Base-by-base conservation (phyloP, 169 alveolate genomes). In the Cyclospora cayetanensis region DNA sequence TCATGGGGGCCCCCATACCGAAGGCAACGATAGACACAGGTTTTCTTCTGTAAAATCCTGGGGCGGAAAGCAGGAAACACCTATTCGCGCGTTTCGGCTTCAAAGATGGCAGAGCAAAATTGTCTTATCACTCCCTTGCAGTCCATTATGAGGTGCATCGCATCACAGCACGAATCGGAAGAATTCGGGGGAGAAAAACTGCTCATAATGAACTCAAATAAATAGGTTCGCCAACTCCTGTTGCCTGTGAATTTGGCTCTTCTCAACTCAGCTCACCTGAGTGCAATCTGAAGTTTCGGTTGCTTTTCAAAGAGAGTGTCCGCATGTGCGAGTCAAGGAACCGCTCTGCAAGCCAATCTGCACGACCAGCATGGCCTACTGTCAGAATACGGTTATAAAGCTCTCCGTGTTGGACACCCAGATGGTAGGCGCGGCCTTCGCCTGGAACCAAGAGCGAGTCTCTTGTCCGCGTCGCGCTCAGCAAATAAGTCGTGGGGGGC, bases 1-100 rank as follows among this genome's bases (percentile, higher is more conserved):
- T 90, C 95, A 90, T 90, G 2, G 94, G 93, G 5, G 95, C 91
- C 18, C 95, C 95, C 95, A 93, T 93, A 27, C 95, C 95, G 25
- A 93, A 82, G 53, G 89, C 35, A 42, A 93, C 93, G 65, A 93
- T 90, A 39, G 95, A 63, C 37, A 93, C 86, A n/a, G 90, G 88
- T 31, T 52, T 65, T 3, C 93, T 90, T 76, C 79, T 88, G 92
- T 89, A 93, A 42, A 31, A 77, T 25, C 95, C 95, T 82, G 89
- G 22, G 29, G 39, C 31, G 18, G 29, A 74, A 27, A 35, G 22
- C 12, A 50, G 46, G 12, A 1, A 50, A 7, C 53, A 50, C 25
- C 74, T 7, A 85, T 5, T 7, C 35, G 20, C 42, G 50, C 1
- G 80, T 1, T 27, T 4, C 7, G 74, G 74, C 2, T 63, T 25